Conservation (phyloP, 1,139 yeast species). For the Suhomyces bolitotheri region DNA sequence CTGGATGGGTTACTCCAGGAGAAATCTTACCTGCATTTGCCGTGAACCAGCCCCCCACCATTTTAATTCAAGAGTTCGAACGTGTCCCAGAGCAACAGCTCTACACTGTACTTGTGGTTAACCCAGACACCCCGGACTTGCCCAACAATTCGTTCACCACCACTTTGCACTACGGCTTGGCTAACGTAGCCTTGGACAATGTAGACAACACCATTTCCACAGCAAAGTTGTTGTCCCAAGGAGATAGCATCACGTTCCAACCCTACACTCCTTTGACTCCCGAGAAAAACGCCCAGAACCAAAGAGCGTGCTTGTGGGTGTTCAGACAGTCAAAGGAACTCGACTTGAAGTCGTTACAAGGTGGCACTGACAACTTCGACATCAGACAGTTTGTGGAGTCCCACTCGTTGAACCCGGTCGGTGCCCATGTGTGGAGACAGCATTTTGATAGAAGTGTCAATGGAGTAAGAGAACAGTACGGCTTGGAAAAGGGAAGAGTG, state of each 20-base stretch:
- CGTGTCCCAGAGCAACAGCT: constrained; percentile 40
- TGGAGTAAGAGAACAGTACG: constrained; percentile 66
- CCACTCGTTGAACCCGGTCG: constrained; percentile 67
- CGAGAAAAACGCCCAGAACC: constrained; percentile 80
- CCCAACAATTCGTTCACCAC: constrained; percentile 68
- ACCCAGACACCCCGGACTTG: constrained; percentile 90
- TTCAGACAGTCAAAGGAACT: constrained; percentile 60
- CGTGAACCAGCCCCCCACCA: constrained; percentile 70
- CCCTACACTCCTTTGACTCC: constrained; percentile 86
- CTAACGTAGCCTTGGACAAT: constrained; percentile 64
- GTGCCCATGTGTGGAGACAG: constrained; percentile 93
- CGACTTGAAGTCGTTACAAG: constrained; percentile 9
- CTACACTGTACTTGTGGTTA: constrained; percentile 79
- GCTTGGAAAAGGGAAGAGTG: constrained; percentile 72
- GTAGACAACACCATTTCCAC: constrained; percentile 61
- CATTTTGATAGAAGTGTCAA: constrained; percentile 76
- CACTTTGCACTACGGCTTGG: constrained; percentile 74
- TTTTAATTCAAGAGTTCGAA: constrained; percentile 75
- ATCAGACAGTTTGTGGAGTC: constrained; percentile 65
- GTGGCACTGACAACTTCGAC: constrained; percentile 55
- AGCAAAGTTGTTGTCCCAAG: constrained; percentile 42
- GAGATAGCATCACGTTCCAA: constrained; percentile 44
- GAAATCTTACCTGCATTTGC: constrained; percentile 68
- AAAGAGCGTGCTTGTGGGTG: constrained; percentile 89
- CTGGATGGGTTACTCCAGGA: constrained; percentile 79